Conservation (phyloP, 805 yeast genomes). For the Kazachstania bromeliacearum region DNA sequence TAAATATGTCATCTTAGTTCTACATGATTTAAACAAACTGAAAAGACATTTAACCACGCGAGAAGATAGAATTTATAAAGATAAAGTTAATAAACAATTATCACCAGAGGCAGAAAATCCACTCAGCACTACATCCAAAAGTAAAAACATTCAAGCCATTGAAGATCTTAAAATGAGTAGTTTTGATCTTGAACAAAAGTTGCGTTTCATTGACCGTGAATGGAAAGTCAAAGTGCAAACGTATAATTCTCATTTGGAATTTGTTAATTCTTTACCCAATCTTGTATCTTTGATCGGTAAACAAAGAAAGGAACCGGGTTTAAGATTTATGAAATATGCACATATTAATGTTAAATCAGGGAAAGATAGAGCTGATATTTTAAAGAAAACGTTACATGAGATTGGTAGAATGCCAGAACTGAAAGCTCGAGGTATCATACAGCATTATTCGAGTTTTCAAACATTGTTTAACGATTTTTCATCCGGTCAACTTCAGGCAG, state of each 20-base stretch:
- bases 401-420: constrained; percentile 48
- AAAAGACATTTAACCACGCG: constrained; percentile 35
- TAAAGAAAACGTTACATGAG: constrained; percentile 42
- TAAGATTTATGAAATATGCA: constrained; percentile 45
- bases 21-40: constrained; percentile 42
- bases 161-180: constrained; percentile 11
- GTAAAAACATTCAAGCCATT: constrained; percentile 12
- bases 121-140: neutral
- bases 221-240: constrained; percentile 41
- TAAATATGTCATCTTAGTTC: constrained; percentile 34
- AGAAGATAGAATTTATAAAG: constrained; percentile 39
- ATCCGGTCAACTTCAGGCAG: constrained; percentile 32
- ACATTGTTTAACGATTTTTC: constrained; percentile 22
- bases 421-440: constrained; percentile 38
- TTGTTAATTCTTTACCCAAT: constrained; percentile 45
- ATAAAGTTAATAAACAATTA: constrained; percentile 28
- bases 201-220: constrained; percentile 39
- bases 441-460: constrained; percentile 34
- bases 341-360: constrained; percentile 54
- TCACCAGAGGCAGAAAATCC: neutral
- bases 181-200: constrained; percentile 32
- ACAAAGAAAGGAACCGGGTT: constrained; percentile 44
- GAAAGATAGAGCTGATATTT: constrained; percentile 36
- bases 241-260: constrained; percentile 33
- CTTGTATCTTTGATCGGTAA: constrained; percentile 47